Conservation (phyloP, 495 filamentous ascomycete genomes). For the Talaromyces nanjingensis region DNA sequence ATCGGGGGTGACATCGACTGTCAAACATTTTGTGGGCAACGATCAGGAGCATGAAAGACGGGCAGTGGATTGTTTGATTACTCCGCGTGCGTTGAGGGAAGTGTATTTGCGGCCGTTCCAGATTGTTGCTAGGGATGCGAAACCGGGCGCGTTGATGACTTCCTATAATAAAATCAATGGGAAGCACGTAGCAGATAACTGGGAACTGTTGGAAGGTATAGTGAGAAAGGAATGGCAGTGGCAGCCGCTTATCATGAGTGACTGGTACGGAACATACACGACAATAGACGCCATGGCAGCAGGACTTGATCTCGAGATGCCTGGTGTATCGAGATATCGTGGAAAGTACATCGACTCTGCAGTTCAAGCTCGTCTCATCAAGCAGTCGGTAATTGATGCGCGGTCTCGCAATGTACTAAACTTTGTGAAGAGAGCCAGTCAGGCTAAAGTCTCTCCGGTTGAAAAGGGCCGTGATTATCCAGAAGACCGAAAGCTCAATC, state of each 20-base stretch:
- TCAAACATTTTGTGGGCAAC: slow-evolving; percentile 69
- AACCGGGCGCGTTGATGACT: slow-evolving; percentile 64
- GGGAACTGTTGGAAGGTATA: slow-evolving; percentile 46
- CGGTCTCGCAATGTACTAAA: slow-evolving; percentile 50
- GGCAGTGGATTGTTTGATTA: slow-evolving; percentile 53
- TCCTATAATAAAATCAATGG: slow-evolving; percentile 72
- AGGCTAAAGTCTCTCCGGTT: slow-evolving; percentile 40
- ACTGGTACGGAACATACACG: slow-evolving; percentile 53
- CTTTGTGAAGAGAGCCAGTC: slow-evolving; percentile 34
- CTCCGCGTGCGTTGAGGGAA: slow-evolving; percentile 61
- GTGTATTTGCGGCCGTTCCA: slow-evolving; percentile 69
- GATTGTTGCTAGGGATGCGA: slow-evolving; percentile 53
- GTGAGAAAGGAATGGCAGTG: slow-evolving; percentile 64
- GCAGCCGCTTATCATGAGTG: slow-evolving; percentile 35
- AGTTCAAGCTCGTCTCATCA: slow-evolving; percentile 43
- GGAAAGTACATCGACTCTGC: slow-evolving; percentile 34
- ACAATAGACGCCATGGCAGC: slow-evolving; percentile 53
- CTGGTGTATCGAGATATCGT: slow-evolving; percentile 51
- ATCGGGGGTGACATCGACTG: slow-evolving; percentile 48
- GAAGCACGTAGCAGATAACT: slow-evolving; percentile 55
- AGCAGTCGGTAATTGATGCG: slow-evolving; percentile 33
- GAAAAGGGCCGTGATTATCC: slow-evolving; percentile 32
- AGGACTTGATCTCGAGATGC: slow-evolving; percentile 67
- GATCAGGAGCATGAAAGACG: slow-evolving; percentile 63
- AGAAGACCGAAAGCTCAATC: slow-evolving; percentile 53